phyloP scores from a whole-genome alignment of 1,284 basidiomycete genomes.

The Calocybe gambosa region DNA sequence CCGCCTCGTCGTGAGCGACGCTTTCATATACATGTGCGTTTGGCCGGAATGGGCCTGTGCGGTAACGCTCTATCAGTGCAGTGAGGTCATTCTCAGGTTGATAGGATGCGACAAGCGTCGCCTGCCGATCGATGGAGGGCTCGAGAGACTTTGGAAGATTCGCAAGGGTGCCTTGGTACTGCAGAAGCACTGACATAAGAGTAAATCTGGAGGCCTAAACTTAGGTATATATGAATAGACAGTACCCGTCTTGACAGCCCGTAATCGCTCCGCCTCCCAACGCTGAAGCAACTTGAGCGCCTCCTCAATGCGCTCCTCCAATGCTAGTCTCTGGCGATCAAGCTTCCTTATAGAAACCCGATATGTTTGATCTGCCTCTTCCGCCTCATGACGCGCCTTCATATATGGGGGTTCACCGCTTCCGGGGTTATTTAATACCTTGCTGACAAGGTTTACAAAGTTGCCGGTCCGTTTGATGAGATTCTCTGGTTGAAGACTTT shows the following conservation, averaged over 20 bases:
- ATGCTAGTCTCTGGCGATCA: constrained; percentile 71
- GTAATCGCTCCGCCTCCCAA: constrained; percentile 80
- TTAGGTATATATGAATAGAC: not conserved
- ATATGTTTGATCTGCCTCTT: constrained; percentile 72
- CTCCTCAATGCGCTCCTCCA: constrained; percentile 84
- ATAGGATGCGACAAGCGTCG: constrained; percentile 73
- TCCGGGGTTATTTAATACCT: constrained; percentile 50
- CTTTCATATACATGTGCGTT: constrained; percentile 80
- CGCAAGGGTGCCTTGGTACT: constrained; percentile 75
- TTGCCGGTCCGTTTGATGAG: constrained; percentile 63
- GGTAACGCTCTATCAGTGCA: constrained; percentile 82
- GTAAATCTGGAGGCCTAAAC: constrained; percentile 8
- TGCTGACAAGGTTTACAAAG: constrained; percentile 67
- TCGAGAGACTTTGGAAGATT: constrained; percentile 65
- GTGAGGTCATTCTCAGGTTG: constrained; percentile 81
- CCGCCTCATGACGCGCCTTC: constrained; percentile 69
- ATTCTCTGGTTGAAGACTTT: constrained; percentile 41
- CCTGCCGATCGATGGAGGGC: constrained; percentile 61
- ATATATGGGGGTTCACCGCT: constrained; percentile 56
- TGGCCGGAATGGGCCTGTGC: constrained; percentile 87
- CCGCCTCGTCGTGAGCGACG: constrained; percentile 70
- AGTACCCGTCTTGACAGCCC: constrained; percentile 75
- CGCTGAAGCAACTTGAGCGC: constrained; percentile 72
- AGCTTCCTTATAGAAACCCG: constrained; percentile 70
- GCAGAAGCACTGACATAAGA: constrained; percentile 59